A percentile compares a stretch with the other conserved stretches of the same genome.
phyloP scores from a whole-genome alignment of 345 rosid species.

The Salix exigua region DNA sequence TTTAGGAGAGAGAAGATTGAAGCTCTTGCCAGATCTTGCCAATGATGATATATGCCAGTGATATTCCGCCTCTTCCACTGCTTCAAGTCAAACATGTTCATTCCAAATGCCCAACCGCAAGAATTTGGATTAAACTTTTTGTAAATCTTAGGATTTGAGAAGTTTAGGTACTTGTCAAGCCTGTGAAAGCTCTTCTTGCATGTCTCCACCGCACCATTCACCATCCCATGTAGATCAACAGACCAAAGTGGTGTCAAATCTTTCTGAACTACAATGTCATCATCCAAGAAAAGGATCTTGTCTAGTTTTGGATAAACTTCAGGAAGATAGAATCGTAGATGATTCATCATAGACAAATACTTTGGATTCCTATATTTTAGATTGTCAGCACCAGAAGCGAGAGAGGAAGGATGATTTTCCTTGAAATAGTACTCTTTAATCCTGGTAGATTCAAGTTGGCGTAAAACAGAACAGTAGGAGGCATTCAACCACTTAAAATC shows the following conservation, averaged over 20 bases:
- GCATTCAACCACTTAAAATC: conserved; percentile 83
- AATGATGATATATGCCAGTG: conserved; percentile 83
- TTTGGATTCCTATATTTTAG: conserved; percentile 87
- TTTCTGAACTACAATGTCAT: conserved; percentile 86
- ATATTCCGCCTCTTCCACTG: conserved; percentile 86
- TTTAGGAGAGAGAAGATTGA: background rate
- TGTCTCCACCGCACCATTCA: conserved; percentile 87
- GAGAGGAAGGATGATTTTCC: conserved; percentile 66
- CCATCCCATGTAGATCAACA: conserved; percentile 68
- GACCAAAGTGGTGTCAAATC: conserved; percentile 81
- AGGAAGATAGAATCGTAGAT: conserved; percentile 84
- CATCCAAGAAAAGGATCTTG: conserved; percentile 75
- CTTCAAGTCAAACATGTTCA: conserved; percentile 94
- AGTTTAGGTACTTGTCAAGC: conserved; percentile 97
- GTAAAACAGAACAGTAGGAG: conserved; percentile 75
- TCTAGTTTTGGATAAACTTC: conserved; percentile 77
- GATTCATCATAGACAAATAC: conserved; percentile 81
- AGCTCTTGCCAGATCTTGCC: conserved; percentile 87
- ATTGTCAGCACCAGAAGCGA: conserved; percentile 62
- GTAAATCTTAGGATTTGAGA: conserved; percentile 72
- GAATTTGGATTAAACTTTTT: conserved; percentile 72
- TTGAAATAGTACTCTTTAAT: conserved; percentile 79
- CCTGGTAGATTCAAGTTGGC: conserved; percentile 83
- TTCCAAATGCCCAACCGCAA: conserved; percentile 99
- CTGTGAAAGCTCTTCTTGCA: conserved; percentile 92